These are phyloP conservation scores for Schwanniomyces etchellsii DNA, from an alignment of 1,139 yeast species.

Conservation along the genomic window DNA sequence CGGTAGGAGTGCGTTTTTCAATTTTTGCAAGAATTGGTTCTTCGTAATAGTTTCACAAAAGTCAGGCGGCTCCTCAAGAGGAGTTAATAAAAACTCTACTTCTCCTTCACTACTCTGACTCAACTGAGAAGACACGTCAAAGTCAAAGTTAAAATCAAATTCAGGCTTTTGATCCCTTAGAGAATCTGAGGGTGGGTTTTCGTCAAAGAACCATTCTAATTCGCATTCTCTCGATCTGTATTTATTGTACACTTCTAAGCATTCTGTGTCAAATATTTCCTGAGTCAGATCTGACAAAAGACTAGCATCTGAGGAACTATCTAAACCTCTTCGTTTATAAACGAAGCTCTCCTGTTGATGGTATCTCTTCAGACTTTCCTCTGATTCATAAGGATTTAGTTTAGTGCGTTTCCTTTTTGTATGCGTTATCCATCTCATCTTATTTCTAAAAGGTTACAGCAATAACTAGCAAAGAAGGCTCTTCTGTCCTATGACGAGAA, in stretches of 20 bases:
- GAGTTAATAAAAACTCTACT: neutral
- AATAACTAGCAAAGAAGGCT: no score
- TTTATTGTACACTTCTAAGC: neutral
- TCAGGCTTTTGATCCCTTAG: neutral
- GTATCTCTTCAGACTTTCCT: no score
- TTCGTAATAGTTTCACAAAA: neutral
- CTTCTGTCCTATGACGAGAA: no score
- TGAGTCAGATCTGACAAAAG: no score
- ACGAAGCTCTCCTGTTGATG: no score
- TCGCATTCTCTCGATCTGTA: neutral
- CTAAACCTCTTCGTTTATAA: no score
- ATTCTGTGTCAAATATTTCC: no score
- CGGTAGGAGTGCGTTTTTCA: neutral
- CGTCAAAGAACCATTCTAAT: neutral
- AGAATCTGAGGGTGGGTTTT: neutral
- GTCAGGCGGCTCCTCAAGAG: neutral
- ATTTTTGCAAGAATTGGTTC: neutral
- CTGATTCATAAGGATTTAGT: no score
- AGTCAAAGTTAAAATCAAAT: slow-evolving; percentile 1
- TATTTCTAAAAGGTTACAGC: no score
- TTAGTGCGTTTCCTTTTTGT: no score
- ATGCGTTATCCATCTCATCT: no score
- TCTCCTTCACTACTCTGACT: neutral
- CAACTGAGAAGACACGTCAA: neutral
- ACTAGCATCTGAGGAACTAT: no score